Conservation (phyloP, 1,139 yeast genomes). For the Lipomyces yarrowii region DNA sequence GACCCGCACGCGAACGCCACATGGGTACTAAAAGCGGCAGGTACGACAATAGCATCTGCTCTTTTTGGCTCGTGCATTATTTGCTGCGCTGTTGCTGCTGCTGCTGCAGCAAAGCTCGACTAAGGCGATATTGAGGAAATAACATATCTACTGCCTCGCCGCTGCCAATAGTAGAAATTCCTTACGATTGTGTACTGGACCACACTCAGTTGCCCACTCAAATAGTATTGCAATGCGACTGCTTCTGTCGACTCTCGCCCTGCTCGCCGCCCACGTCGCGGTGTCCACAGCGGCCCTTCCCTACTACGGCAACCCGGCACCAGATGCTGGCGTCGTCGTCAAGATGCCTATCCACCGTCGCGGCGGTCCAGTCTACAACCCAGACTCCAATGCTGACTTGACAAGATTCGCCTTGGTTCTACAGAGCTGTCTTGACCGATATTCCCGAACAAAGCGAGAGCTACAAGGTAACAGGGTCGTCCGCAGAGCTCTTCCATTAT, state of each 20-base stretch:
- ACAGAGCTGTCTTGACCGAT: slow-evolving; percentile 11
- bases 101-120: background rate
- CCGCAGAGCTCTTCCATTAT: slow-evolving; percentile 23
- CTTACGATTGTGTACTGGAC: too few relatives aligned
- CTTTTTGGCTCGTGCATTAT: too few relatives aligned
- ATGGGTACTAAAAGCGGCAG: too few relatives aligned
- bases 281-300: slow-evolving; percentile 14
- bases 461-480: slow-evolving; percentile 29
- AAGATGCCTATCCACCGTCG: slow-evolving; percentile 13
- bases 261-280: slow-evolving; percentile 10
- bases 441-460: slow-evolving; percentile 25
- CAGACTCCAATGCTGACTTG: slow-evolving; percentile 24
- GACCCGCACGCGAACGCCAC: too few relatives aligned
- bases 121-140: too few relatives aligned
- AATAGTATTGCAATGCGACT: background rate
- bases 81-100: background rate
- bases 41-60: too few relatives aligned
- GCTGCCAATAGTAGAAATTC: background rate
- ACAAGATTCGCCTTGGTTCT: slow-evolving; percentile 18
- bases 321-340: slow-evolving; percentile 22
- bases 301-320: slow-evolving; percentile 15
- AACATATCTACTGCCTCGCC: background rate
- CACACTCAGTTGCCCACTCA: background rate
- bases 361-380: slow-evolving; percentile 26
- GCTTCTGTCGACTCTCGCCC: background rate